Percentiles rank a stretch among this genome's conserved stretches.
Conservation (phyloP, 805 yeast species). For the Metschnikowia picachoensis region DNA sequence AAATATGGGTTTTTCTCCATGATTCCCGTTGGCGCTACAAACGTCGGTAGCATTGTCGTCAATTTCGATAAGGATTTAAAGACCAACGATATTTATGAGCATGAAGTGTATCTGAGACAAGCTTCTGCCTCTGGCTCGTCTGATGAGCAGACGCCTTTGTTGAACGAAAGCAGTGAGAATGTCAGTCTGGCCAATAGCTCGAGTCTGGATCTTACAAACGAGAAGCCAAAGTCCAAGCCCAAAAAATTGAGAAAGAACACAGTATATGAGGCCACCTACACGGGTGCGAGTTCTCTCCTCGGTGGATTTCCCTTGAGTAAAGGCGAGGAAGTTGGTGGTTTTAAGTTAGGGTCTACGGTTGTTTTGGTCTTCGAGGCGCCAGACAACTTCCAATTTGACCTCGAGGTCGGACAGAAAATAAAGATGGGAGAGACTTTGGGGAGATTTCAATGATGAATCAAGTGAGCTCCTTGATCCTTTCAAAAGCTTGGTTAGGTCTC, state of each 20-base stretch:
- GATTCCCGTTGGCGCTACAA: conserved; percentile 99
- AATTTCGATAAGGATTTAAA: conserved; percentile 87
- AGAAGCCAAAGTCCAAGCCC: conserved; percentile 11
- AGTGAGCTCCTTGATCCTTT: too few relatives aligned
- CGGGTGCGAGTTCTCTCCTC: conserved; percentile 66
- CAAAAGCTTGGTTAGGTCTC: too few relatives aligned
- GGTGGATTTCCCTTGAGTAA: conserved; percentile 86
- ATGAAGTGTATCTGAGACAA: conserved; percentile 33
- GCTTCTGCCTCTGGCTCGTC: conserved; percentile 4
- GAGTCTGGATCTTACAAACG: conserved; percentile 2
- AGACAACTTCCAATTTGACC: conserved; percentile 61
- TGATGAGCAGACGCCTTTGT: conserved; percentile 32
- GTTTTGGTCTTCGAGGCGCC: conserved; percentile 98
- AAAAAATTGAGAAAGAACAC: conserved; percentile 61
- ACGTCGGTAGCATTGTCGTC: conserved; percentile 90
- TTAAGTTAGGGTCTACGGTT: conserved; percentile 93
- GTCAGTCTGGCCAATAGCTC: conserved; percentile 6
- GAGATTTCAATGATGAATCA: conserved; percentile 22
- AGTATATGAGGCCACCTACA: conserved; percentile 91
- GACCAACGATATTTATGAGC: conserved; percentile 72
- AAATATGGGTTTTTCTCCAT: conserved; percentile 94
- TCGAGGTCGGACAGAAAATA: conserved; percentile 71
- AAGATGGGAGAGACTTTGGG: conserved; percentile 85
- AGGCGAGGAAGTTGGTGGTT: conserved; percentile 97
- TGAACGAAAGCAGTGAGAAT: conserved; percentile 15